Base-by-base conservation (phyloP, 2,329 filamentous ascomycete species). In the Talaromyces albobiverticillius region DNA sequence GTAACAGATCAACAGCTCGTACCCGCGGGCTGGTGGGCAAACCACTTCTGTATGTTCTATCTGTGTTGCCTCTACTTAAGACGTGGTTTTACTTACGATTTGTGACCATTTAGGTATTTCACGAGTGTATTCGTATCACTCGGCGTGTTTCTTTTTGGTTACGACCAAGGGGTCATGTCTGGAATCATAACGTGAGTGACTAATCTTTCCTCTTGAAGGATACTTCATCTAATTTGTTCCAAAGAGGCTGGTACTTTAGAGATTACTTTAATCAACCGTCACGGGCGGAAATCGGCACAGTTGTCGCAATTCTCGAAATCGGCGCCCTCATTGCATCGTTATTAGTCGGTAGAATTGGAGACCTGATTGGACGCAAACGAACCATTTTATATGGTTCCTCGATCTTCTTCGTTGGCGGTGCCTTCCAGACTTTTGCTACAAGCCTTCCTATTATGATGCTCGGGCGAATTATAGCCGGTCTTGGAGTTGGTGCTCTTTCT, bases 271-370 rank as follows among this genome's bases (percentile, higher is more conserved):
- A 92, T 65, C 85, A 97, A 64, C 94, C 94, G 18, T 87, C 89
- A 22, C 83, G 84, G 63, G 90, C 91, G 45, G 85, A 96, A 70
- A 86, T 99, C 56, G 94, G 93, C 56, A 97, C 92, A 25, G 97
- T 97, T 87, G 94, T 99, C 55, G 93, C 94, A 61, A 97, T 99
- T 64, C 82, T 99, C 56, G 93, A 96, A 75, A 79, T 97, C 51
- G 94, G 94, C 56, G 94, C 94, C 34, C 88, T 99, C 59, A 87
- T 95, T 64, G 88, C 93, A 18, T 97, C 93, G 1, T 75, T 99
- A 10, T 72, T 87, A 26, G 90, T 97, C 32, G 94, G 94, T 47
- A 86, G 87, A 58, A 83, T 97, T 54, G 94, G 94, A 61, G 94
- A 99, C 70, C 82, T 96, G 54, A 89, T 97, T 58, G 94, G 94